phyloP scores from a whole-genome alignment of 371 early-diverging fungal genomes.

The Circinella umbellata region DNA sequence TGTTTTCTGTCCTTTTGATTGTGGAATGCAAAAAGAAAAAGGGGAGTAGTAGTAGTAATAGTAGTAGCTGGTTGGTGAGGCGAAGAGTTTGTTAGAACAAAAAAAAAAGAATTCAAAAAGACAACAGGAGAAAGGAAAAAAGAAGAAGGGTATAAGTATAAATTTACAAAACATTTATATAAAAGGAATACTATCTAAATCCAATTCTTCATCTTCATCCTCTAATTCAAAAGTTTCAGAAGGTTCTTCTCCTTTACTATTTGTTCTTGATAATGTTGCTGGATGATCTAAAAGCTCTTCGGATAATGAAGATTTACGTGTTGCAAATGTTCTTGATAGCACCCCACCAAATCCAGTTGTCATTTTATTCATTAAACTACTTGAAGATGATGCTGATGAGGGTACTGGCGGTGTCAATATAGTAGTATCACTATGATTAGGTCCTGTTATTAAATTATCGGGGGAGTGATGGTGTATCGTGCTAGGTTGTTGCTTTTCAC shows the following conservation, averaged over 20 bases:
- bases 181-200: constrained; percentile 62
- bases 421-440: neutral
- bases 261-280: constrained; percentile 20
- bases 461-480: constrained; percentile 3
- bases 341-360: constrained; percentile 31
- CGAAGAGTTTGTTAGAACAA: too few species aligned
- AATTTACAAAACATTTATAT: constrained; percentile 28
- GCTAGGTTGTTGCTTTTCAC: constrained; percentile 7
- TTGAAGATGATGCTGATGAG: constrained; percentile 13
- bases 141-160: neutral
- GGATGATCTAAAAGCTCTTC: constrained; percentile 8
- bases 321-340: constrained; percentile 42
- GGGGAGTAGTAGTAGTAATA: too few species aligned
- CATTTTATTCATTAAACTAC: constrained; percentile 35
- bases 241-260: neutral
- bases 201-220: constrained; percentile 51
- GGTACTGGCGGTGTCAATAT: constrained; percentile 12
- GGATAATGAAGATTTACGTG: constrained; percentile 22
- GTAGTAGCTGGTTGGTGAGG: too few species aligned
- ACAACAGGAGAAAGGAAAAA: too few species aligned
- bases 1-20: too few species aligned
- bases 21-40: too few species aligned
- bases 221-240: constrained; percentile 21
- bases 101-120: too few species aligned
- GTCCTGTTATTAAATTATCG: constrained; percentile 2